Percentiles rank a stretch among this genome's conserved stretches.
Evolutionary conservation across 2,329 filamentous ascomycete genomes (phyloP).

Genomic region (Aspergillus aculeatus): DNA sequence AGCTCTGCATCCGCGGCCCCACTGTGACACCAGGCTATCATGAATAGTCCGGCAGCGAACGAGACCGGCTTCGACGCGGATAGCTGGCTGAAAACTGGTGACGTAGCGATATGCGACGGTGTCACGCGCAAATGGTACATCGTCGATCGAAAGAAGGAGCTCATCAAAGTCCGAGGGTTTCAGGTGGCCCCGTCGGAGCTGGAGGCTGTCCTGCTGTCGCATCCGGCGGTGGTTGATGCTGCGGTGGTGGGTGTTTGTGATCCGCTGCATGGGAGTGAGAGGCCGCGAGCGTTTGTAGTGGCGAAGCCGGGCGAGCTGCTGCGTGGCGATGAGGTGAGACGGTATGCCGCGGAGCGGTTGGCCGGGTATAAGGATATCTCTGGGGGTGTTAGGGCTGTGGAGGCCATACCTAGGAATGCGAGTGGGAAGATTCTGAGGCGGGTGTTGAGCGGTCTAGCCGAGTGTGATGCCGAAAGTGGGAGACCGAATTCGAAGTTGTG

Average conservation of each 20-base stretch:
- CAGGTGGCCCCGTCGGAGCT: conserved; percentile 64
- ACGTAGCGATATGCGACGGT: too few relatives aligned
- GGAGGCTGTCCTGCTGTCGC: conserved; percentile 46
- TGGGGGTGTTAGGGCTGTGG: background rate
- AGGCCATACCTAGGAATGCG: background rate
- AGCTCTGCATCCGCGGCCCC: too few relatives aligned
- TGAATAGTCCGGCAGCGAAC: too few relatives aligned
- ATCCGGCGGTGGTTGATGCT: conserved; percentile 50
- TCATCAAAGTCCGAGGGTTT: conserved; percentile 61
- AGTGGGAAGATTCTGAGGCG: background rate
- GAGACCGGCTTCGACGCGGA: too few relatives aligned
- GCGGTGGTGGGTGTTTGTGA: conserved; percentile 54
- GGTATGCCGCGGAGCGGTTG: background rate
- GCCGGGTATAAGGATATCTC: background rate
- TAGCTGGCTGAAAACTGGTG: too few relatives aligned
- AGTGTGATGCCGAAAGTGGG: too few relatives aligned
- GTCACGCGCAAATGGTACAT: too few relatives aligned
- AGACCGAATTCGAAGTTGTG: too few relatives aligned
- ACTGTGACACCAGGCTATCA: too few relatives aligned
- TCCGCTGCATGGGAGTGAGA: background rate
- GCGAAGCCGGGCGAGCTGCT: background rate
- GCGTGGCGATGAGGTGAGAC: background rate
- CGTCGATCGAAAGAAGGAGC: conserved; percentile 43
- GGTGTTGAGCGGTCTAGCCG: background rate
- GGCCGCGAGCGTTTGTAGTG: background rate